Conservation (phyloP, 192 early-diverging fungal genomes). For the Borealophlyctis nickersoniae region DNA sequence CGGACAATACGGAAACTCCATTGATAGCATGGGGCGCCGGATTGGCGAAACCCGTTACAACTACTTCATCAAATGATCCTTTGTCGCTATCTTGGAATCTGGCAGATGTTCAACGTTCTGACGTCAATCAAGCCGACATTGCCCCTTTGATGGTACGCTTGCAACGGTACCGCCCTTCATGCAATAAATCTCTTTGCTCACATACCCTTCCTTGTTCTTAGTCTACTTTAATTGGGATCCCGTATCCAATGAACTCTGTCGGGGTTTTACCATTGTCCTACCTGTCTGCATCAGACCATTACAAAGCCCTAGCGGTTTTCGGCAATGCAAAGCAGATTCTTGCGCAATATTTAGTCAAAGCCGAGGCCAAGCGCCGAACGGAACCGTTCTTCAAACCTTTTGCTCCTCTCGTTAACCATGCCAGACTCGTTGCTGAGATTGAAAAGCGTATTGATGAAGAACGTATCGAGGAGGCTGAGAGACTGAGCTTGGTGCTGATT, state of each 20-base stretch:
- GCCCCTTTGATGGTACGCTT: slow-evolving; percentile 90
- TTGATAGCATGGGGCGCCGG: slow-evolving; percentile 95
- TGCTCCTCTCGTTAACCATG: slow-evolving; percentile 47
- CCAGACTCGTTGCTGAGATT: slow-evolving; percentile 33
- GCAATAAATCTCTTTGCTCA: slow-evolving; percentile 1
- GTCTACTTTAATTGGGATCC: slow-evolving; percentile 80
- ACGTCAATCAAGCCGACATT: slow-evolving; percentile 93
- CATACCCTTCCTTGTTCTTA: slow-evolving; percentile 20
- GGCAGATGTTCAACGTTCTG: slow-evolving; percentile 60
- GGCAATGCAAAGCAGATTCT: slow-evolving; percentile 82
- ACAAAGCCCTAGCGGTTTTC: slow-evolving; percentile 73
- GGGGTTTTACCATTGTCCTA: slow-evolving; percentile 82
- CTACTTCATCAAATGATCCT: too few relatives aligned
- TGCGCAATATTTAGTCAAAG: slow-evolving; percentile 82
- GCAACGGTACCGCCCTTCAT: neutral
- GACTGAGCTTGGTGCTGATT: slow-evolving; percentile 59
- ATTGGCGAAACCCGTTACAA: slow-evolving; percentile 63
- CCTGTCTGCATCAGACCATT: slow-evolving; percentile 65
- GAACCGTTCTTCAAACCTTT: slow-evolving; percentile 82
- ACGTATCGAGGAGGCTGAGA: slow-evolving; percentile 67
- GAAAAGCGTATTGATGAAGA: slow-evolving; percentile 56
- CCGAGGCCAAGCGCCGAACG: slow-evolving; percentile 68
- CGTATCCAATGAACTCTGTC: slow-evolving; percentile 91
- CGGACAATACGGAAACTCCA: slow-evolving; percentile 92
- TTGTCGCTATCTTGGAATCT: slow-evolving; percentile 73